Base-by-base conservation (phyloP, 2,329 filamentous ascomycete genomes). In the Trichoderma lentiforme region DNA sequence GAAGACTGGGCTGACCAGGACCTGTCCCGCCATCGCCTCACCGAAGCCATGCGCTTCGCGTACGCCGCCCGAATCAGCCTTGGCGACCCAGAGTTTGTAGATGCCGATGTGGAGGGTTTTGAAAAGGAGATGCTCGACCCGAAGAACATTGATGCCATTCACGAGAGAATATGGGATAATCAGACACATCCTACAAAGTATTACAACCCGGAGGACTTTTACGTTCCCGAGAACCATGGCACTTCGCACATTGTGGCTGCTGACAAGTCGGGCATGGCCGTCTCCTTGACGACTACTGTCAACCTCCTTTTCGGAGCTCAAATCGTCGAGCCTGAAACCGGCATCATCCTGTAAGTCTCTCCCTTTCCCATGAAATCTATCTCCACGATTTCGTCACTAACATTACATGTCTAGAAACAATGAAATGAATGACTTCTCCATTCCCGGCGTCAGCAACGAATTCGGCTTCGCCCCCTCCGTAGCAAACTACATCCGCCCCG, bases 41-140 rank as follows among this genome's bases (percentile, higher is more conserved):
- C 94, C 77, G 96, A 98, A 84, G 92, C 94, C 14, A 93, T 97
- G 83, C 89, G 94, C 26, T 98, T 97, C 80, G 94, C 89, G 3
- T 98, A 98, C 79, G 94, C 91, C 4, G 84, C 92, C 76, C 90
- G 94, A 71, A 86, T 90, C n/a, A 86, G 91, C 32, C 87, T 98
- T 0, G 95, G 94, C 5, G 96, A 98, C 79, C 96, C 95, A 0
- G 84, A 83, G 1, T 97, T 92, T 79, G 88, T 97, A 4, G 75
- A 85, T 24, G 32, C 18, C 0, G 88, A 88, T 34, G 83, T 95
- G 65, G 82, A 85, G 9, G 74, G 73, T n/a, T 91, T 92, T 75
- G 90, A 98, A 80, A 79, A 85, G 1, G 79, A 85, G 3, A 92
- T 98, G 85, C 81, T 98, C 21, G 87, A 87, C 57, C 82, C 86